Percentiles rank a stretch among this genome's conserved stretches.
phyloP scores from a whole-genome alignment of 148 eudicot species.

The Tetragonia tetragonoides region DNA sequence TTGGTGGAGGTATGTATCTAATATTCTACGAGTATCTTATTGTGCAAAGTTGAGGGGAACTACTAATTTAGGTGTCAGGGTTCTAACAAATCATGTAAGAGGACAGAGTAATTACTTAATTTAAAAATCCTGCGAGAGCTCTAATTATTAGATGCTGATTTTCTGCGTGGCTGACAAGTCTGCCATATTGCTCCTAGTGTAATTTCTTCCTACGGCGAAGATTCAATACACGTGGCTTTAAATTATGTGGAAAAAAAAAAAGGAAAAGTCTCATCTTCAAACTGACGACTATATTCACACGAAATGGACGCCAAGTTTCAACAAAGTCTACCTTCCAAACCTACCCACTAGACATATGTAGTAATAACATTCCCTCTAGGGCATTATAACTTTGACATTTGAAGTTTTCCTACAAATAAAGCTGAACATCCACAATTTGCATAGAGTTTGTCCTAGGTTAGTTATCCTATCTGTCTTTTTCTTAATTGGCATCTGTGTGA shows the following conservation, averaged over 20 bases:
- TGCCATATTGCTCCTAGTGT: neutral
- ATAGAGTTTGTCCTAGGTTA: no score
- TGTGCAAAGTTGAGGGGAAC: neutral
- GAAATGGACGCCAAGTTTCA: constrained; percentile 21
- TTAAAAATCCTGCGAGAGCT: no score
- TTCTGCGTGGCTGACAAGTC: constrained; percentile 5
- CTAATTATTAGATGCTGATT: neutral
- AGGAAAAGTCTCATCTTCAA: constrained; percentile 24
- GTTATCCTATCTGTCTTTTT: no score
- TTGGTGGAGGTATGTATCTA: no score
- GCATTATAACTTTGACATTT: neutral
- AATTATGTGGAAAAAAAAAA: neutral
- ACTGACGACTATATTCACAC: constrained; percentile 18
- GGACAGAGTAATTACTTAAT: no score
- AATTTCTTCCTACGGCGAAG: constrained; percentile 2
- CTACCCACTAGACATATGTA: neutral
- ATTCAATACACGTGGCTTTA: constrained; percentile 20
- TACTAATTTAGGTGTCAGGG: neutral
- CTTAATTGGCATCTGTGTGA: no score
- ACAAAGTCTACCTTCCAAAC: constrained; percentile 1
- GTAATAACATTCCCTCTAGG: neutral
- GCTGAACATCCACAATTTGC: no score
- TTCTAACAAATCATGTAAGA: neutral
- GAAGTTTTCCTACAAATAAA: no score
- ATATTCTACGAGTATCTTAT: neutral